Evolutionary conservation across 768 basidiomycete species (phyloP).

Genomic region (Clitopilus hobsonii): DNA sequence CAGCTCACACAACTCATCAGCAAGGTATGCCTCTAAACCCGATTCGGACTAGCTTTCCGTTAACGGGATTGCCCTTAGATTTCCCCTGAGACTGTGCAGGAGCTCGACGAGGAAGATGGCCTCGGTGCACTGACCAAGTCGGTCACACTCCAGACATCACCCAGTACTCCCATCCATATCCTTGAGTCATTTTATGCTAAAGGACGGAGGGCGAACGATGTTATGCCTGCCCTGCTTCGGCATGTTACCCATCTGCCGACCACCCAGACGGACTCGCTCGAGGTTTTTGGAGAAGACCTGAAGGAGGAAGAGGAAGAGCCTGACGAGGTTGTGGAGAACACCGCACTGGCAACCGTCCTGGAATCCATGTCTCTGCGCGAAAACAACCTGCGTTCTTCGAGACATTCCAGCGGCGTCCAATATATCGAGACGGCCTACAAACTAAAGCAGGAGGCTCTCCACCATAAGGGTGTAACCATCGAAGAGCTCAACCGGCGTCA

Average conservation of each 20-base stretch:
- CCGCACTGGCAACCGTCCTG: conserved; percentile 31
- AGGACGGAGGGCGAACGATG: neutral
- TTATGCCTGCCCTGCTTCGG: neutral
- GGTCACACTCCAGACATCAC: neutral
- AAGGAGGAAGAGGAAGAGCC: neutral
- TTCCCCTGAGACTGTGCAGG: conserved; percentile 33
- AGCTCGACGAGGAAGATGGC: neutral
- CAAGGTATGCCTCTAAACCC: conserved; percentile 18
- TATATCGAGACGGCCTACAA: conserved; percentile 48
- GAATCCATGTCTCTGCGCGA: conserved; percentile 27
- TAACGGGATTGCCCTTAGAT: conserved; percentile 29
- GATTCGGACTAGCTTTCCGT: neutral
- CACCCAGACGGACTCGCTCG: neutral
- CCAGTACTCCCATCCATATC: neutral
- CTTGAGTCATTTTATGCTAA: neutral
- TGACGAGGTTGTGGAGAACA: conserved; percentile 27
- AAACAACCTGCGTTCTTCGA: conserved; percentile 41
- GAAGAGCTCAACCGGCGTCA: neutral
- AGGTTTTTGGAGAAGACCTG: neutral
- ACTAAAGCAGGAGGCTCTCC: conserved; percentile 49
- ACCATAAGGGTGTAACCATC: conserved; percentile 17
- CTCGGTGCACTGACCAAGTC: neutral
- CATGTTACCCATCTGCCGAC: neutral
- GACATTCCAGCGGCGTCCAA: conserved; percentile 50
- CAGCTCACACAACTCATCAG: conserved; percentile 53